A percentile compares a stretch with the other conserved stretches of the same genome.
Conservation (phyloP, 331 rosid genomes). For the Pyrus hybrid region DNA sequence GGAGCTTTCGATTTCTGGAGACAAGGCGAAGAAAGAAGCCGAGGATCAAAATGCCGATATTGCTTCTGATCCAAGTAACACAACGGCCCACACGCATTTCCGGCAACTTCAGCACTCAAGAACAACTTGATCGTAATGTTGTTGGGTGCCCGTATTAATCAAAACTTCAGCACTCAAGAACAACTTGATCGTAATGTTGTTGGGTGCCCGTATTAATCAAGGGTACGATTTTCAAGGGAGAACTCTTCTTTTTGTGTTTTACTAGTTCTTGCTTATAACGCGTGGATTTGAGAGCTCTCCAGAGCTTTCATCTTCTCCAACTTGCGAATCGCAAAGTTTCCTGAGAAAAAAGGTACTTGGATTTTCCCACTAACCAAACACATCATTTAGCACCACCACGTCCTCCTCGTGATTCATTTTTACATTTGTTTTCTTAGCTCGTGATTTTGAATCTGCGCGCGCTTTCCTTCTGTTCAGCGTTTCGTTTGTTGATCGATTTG, state of each 20-base stretch:
- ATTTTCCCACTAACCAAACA: not conserved
- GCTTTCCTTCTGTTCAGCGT: not conserved
- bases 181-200: not conserved
- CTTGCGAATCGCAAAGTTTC: not conserved
- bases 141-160: not conserved
- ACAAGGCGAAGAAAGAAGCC: not conserved
- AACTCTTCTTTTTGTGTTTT: too few relatives aligned
- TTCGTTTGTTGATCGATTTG: not conserved
- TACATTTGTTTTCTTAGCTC: not conserved
- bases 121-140: not conserved
- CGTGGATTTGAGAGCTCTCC: not conserved
- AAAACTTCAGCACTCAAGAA: not conserved
- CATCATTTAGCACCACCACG: not conserved
- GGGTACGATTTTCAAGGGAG: too few relatives aligned
- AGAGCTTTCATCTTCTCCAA: not conserved
- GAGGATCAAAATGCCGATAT: not conserved
- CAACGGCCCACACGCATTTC: not conserved
- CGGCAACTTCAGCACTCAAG: not conserved
- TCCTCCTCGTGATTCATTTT: not conserved
- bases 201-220: not conserved
- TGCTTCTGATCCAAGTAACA: not conserved
- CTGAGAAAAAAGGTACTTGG: conserved; percentile 2
- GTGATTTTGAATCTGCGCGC: not conserved
- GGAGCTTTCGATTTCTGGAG: not conserved
- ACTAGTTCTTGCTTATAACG: too few relatives aligned